Conservation (phyloP, 2,329 filamentous ascomycete genomes). For the Plectosphaerella cucumerina region DNA sequence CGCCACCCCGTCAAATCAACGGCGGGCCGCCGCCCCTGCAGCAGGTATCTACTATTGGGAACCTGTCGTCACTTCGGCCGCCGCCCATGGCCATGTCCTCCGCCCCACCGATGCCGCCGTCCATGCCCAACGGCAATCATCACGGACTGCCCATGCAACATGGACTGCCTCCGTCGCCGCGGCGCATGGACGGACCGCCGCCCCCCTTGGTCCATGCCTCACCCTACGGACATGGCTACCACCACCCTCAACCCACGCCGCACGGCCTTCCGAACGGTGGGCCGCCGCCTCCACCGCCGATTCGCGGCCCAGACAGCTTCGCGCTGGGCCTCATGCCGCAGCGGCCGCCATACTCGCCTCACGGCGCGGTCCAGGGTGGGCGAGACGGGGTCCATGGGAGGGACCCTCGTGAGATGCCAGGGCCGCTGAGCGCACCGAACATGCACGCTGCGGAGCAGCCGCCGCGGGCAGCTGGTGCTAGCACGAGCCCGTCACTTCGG, state of each 20-base stretch:
- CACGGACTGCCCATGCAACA: slow-evolving; percentile 37
- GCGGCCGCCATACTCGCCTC: slow-evolving; percentile 36
- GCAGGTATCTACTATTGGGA: slow-evolving; percentile 22
- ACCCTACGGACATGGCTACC: slow-evolving; percentile 24
- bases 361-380: slow-evolving; percentile 39
- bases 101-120: slow-evolving; percentile 32
- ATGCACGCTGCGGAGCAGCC: slow-evolving; percentile 19
- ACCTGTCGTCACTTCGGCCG: slow-evolving; percentile 43
- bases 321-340: slow-evolving; percentile 38
- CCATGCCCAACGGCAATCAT: slow-evolving; percentile 34
- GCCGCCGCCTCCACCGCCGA: slow-evolving; percentile 27
- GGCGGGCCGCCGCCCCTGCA: slow-evolving; percentile 33
- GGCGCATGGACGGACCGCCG: slow-evolving; percentile 31
- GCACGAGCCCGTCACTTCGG: slow-evolving; percentile 70
- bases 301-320: slow-evolving; percentile 41
- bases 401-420: slow-evolving; percentile 8
- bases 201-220: slow-evolving; percentile 8
- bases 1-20: slow-evolving; percentile 46
- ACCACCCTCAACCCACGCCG: slow-evolving; percentile 17
- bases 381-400: slow-evolving; percentile 27
- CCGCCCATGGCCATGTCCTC: slow-evolving; percentile 40
- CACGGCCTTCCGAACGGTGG: slow-evolving; percentile 32
- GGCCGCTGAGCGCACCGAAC: slow-evolving; percentile 18
- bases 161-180: slow-evolving; percentile 44
- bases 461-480: slow-evolving; percentile 51